Evolutionary conservation across 495 filamentous ascomycete species (phyloP).

Genomic region (Parachaetomium inaequale): DNA sequence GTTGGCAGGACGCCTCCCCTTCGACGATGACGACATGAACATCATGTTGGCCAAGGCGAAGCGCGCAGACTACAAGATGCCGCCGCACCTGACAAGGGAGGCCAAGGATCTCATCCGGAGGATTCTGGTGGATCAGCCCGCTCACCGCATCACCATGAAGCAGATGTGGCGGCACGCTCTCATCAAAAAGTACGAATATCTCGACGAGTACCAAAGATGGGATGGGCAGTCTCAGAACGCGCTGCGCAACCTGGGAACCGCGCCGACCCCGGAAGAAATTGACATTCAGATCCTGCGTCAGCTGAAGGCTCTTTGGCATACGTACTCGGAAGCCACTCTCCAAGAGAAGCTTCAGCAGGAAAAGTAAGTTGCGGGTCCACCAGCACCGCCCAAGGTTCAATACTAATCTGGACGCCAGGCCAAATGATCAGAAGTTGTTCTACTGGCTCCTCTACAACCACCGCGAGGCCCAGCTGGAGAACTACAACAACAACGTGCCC

Average conservation of each 20-base stretch:
- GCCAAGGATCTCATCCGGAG: slow-evolving; percentile 72
- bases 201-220: slow-evolving; percentile 50
- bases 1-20: slow-evolving; percentile 75
- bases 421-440: slow-evolving; percentile 86
- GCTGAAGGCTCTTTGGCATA: slow-evolving; percentile 84
- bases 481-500: slow-evolving; percentile 68
- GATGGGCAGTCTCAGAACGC: slow-evolving; percentile 21
- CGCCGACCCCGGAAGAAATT: slow-evolving; percentile 46
- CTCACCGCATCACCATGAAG: slow-evolving; percentile 68
- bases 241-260: slow-evolving; percentile 28
- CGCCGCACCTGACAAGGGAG: slow-evolving; percentile 60
- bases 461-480: slow-evolving; percentile 75
- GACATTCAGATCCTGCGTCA: slow-evolving; percentile 78
- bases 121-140: slow-evolving; percentile 72
- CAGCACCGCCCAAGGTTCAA: not conserved
- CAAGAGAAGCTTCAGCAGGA: slow-evolving; percentile 59
- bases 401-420: slow-evolving; percentile 46
- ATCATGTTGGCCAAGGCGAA: slow-evolving; percentile 65
- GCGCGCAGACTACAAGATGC: slow-evolving; percentile 69
- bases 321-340: slow-evolving; percentile 67
- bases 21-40: slow-evolving; percentile 59
- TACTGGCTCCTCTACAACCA: slow-evolving; percentile 81
- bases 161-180: slow-evolving; percentile 83
- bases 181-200: slow-evolving; percentile 71
- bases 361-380: slow-evolving; percentile 50